Evolutionary conservation across 192 early-diverging fungal species (phyloP), one percentile per base, ranked within the genome.

Genomic region (Linnemannia zychae): DNA sequence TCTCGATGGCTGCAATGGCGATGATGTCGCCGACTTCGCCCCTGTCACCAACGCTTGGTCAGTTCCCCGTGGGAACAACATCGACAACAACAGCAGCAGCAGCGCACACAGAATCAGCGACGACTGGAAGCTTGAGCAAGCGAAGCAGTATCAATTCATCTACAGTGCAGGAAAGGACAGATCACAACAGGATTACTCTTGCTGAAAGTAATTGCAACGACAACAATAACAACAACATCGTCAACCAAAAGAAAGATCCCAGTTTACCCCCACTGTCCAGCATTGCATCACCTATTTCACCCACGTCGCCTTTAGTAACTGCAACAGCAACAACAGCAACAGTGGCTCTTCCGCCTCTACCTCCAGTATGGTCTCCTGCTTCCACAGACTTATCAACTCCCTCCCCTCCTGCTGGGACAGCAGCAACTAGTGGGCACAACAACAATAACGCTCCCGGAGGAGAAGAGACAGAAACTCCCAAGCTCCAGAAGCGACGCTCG

Each of bases 401-500:
- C n/a, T n/a, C n/a, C n/a, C n/a, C n/a, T n/a, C 12, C 66, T 49
- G 17, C 76, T 50, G 13, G 47, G 7, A 0, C 72, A 2, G 11
- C 49, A 28, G 16, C 70, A 7, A 34, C 46, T 3, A 22, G 52
- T n/a, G n/a, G n/a, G n/a, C n/a, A 15, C 77, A 36, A 1, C 68
- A 73, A 28, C 17, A 50, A 76, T 33, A 31, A 24, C 50, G 22
- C 49, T n/a, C n/a, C n/a, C n/a, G n/a, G n/a, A 33, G 47, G 7
- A 37, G 65, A 17, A 22, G 60, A 73, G 1, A 28, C 24, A 22
- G 47, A 49, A 0, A 79, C 74, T 0, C 78, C 77, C 53, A 85
- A 73, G 74, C 67, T 72, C 7, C 83, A 76, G 5, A 85, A 85
- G 16, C 77, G 83, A 7, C 77, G 76, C 13, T 85, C 83, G 1